These are phyloP conservation scores for Lotus japonicus DNA, from an alignment of 306 rosid genomes.

Conservation along the genomic window DNA sequence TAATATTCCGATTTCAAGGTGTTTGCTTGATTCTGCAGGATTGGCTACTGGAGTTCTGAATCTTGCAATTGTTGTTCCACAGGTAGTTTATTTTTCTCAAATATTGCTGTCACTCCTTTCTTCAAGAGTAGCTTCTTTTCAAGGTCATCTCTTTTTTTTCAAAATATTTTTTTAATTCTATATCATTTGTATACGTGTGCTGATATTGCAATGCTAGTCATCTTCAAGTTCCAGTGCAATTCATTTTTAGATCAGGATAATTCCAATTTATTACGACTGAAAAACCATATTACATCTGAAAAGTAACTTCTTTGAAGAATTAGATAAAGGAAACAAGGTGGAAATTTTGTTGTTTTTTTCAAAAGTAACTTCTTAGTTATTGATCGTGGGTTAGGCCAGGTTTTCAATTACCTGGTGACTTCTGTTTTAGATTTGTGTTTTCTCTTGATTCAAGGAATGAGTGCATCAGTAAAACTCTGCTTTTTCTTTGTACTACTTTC, in stretches of 20 bases:
- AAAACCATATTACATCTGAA: not conserved
- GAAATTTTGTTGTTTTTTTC: no score
- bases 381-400: not conserved
- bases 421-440: not conserved
- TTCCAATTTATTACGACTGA: not conserved
- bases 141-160: not conserved
- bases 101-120: not conserved
- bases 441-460: not conserved
- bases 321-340: not conserved
- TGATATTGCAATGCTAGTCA: not conserved
- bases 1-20: constrained; percentile 13
- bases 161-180: not conserved
- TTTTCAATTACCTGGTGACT: not conserved
- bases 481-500: not conserved
- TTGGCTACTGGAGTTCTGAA: constrained; percentile 96
- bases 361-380: no score
- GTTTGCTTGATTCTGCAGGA: constrained; percentile 52
- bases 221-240: not conserved
- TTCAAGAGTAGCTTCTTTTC: not conserved
- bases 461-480: not conserved
- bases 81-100: constrained; percentile 44
- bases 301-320: not conserved
- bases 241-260: not conserved
- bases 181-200: not conserved
- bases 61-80: constrained; percentile 95